Conservation (phyloP, 306 rosid species). For the Prunus mume region DNA sequence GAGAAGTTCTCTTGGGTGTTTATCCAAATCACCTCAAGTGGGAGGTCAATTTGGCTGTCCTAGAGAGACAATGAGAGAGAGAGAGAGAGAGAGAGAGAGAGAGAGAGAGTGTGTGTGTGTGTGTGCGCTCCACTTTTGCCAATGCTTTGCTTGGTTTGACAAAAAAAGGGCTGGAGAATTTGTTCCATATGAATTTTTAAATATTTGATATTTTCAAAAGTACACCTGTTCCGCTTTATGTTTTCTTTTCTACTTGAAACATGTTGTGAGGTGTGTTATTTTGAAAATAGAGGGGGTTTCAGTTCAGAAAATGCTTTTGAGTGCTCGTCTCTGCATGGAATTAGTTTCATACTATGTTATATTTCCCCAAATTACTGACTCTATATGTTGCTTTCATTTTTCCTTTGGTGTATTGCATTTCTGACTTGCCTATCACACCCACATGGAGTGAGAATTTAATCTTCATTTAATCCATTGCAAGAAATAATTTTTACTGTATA, state of each 20-base stretch:
- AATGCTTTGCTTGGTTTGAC: neutral
- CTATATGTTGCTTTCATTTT: neutral
- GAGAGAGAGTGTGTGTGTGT: too few species aligned
- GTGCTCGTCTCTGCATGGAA: neutral
- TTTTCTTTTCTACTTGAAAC: neutral
- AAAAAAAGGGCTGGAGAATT: neutral
- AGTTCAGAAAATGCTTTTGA: neutral
- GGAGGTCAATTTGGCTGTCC: neutral
- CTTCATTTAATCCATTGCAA: neutral
- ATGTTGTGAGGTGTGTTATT: neutral
- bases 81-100: too few species aligned
- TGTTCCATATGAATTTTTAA: neutral
- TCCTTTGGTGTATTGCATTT: neutral
- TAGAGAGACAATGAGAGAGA: neutral
- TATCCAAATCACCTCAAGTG: neutral
- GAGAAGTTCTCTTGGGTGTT: neutral
- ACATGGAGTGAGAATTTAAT: neutral
- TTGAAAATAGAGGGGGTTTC: neutral
- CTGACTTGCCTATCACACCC: neutral
- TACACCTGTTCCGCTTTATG: neutral
- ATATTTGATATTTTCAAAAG: neutral
- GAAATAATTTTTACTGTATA: neutral
- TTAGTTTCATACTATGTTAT: neutral
- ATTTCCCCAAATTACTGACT: neutral
- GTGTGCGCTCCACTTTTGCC: neutral